These are phyloP conservation scores for Cutaneotrichosporon curvatum DNA, from an alignment of 1,284 basidiomycete genomes.

Conservation along the genomic window DNA sequence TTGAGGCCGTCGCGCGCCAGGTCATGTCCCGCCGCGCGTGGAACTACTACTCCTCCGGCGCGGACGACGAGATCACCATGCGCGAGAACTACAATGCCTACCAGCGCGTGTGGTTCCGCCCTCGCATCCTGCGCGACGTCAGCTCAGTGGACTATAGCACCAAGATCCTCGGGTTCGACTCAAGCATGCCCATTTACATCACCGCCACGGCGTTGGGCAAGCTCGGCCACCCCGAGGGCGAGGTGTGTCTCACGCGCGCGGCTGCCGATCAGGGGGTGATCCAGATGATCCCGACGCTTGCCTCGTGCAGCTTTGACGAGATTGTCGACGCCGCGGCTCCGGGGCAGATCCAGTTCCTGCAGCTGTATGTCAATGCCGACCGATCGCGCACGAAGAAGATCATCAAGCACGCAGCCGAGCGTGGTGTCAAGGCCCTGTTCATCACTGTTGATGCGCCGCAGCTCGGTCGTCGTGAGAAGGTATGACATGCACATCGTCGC, in stretches of 20 bases:
- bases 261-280: constrained; percentile 72
- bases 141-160: constrained; percentile 69
- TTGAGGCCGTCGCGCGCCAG: constrained; percentile 70
- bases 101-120: constrained; percentile 77
- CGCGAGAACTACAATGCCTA: constrained; percentile 12
- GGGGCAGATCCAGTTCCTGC: constrained; percentile 70
- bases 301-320: constrained; percentile 79
- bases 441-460: constrained; percentile 92
- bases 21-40: constrained; percentile 74
- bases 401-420: constrained; percentile 72
- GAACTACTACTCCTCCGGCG: constrained; percentile 82
- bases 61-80: constrained; percentile 80
- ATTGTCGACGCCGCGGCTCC: constrained; percentile 70
- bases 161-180: constrained; percentile 64
- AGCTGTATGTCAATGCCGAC: constrained; percentile 83
- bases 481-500: neutral
- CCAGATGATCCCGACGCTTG: constrained; percentile 88
- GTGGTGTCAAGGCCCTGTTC: constrained; percentile 75
- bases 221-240: constrained; percentile 88
- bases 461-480: constrained; percentile 75
- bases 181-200: constrained; percentile 75
- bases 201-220: constrained; percentile 54
- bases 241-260: constrained; percentile 76
- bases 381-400: constrained; percentile 70
- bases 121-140: constrained; percentile 77